Evolutionary conservation across 768 basidiomycete species (phyloP).

Genomic region (Russula sp.): DNA sequence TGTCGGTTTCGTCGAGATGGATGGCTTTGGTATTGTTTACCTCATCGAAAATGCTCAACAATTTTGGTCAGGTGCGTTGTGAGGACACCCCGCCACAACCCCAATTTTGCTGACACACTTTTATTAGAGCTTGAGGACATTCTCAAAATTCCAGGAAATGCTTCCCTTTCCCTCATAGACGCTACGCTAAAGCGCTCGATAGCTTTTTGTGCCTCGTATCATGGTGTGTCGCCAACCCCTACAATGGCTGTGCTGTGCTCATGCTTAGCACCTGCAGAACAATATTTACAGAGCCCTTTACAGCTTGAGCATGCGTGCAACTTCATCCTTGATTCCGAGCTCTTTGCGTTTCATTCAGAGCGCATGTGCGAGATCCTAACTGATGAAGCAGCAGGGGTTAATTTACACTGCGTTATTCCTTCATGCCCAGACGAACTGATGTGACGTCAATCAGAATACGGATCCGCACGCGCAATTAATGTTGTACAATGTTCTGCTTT

Average conservation of each 20-base stretch:
- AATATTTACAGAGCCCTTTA: constrained; percentile 75
- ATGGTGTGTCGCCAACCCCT: constrained; percentile 48
- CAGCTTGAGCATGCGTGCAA: constrained; percentile 82
- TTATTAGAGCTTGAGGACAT: constrained; percentile 81
- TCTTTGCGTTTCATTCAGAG: constrained; percentile 88
- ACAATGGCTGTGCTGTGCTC: not conserved
- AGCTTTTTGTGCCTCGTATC: constrained; percentile 76
- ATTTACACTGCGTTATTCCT: constrained; percentile 22
- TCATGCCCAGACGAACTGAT: constrained; percentile 1
- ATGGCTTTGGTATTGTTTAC: constrained; percentile 75
- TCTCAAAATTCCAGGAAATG: constrained; percentile 55
- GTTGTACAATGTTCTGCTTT: constrained; percentile 69
- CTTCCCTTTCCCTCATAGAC: constrained; percentile 72
- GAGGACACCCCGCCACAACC: constrained; percentile 4
- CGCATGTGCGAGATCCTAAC: constrained; percentile 81
- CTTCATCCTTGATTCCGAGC: constrained; percentile 72
- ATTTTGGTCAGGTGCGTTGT: constrained; percentile 78
- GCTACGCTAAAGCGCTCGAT: constrained; percentile 71
- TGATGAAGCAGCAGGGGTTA: constrained; percentile 60
- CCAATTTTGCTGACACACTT: not conserved
- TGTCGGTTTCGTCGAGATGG: constrained; percentile 34
- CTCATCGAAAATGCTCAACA: constrained; percentile 78
- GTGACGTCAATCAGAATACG: constrained; percentile 49
- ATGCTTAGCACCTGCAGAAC: constrained; percentile 42
- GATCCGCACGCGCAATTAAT: constrained; percentile 82